Conservation (phyloP, 2,329 filamentous ascomycete genomes). For the Cercospora sp. region DNA sequence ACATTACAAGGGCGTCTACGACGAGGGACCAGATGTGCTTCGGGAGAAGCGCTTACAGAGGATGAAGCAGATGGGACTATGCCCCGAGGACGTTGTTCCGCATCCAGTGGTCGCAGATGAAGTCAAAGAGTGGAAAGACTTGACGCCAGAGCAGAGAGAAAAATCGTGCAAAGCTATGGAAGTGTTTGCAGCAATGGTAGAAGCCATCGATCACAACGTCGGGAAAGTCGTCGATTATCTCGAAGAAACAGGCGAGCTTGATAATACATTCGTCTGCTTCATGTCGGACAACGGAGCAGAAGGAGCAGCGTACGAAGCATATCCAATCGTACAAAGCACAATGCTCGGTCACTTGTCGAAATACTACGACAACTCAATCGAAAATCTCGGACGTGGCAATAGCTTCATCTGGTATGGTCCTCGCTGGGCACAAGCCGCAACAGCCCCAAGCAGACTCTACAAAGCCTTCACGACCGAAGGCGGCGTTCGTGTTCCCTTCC, state of each 20-base stretch:
- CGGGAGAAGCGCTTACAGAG: slow-evolving; percentile 54
- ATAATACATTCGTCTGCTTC: slow-evolving; percentile 66
- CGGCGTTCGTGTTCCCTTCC: slow-evolving; percentile 56
- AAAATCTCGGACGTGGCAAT: slow-evolving; percentile 59
- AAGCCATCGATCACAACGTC: slow-evolving; percentile 61
- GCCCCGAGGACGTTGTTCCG: slow-evolving; percentile 52
- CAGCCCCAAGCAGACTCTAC: slow-evolving; percentile 52
- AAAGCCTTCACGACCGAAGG: slow-evolving; percentile 51
- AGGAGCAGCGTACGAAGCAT: slow-evolving; percentile 59
- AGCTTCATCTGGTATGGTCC: slow-evolving; percentile 63
- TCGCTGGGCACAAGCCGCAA: slow-evolving; percentile 57
- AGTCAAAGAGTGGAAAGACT: slow-evolving; percentile 51
- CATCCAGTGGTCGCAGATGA: slow-evolving; percentile 54
- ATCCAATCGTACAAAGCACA: slow-evolving; percentile 56
- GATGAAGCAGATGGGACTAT: slow-evolving; percentile 59
- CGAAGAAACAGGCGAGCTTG: slow-evolving; percentile 56
- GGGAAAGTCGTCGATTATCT: slow-evolving; percentile 61
- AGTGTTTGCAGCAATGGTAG: slow-evolving; percentile 64
- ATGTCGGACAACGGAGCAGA: slow-evolving; percentile 65
- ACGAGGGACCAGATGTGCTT: slow-evolving; percentile 60
- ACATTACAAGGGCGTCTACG: slow-evolving; percentile 61
- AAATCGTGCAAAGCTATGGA: slow-evolving; percentile 60
- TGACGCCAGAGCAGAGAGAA: slow-evolving; percentile 49
- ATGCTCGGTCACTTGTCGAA: slow-evolving; percentile 57
- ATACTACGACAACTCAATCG: slow-evolving; percentile 59